Evolutionary conservation across 805 yeast genomes (phyloP).

Genomic region (Pichia cephalocereana): DNA sequence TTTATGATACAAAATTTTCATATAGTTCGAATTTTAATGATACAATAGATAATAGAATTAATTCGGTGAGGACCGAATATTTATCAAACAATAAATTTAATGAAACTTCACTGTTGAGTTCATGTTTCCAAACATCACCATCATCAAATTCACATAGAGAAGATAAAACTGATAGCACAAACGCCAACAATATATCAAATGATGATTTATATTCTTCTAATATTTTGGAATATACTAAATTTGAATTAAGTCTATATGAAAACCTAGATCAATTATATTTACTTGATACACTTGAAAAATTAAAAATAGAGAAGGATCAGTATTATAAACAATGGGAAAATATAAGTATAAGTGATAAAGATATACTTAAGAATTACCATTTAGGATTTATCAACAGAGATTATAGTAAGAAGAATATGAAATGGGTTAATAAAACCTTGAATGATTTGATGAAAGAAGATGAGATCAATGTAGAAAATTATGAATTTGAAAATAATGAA

Average conservation of each 20-base stretch:
- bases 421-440: constrained; percentile 1
- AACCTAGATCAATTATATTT: constrained; percentile 1
- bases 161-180: no score
- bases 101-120: not conserved
- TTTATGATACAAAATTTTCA: not conserved
- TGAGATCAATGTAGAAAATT: no score
- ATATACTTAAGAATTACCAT: constrained; percentile 1
- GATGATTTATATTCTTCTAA: constrained; percentile 3
- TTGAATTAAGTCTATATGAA: constrained; percentile 4
- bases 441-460: not conserved
- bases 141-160: no score
- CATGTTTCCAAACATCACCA: not conserved
- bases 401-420: not conserved
- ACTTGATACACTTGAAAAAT: constrained; percentile 1
- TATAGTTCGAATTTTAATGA: not conserved
- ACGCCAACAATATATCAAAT: not conserved
- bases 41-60: not conserved
- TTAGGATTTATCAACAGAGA: constrained; percentile 3
- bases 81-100: not conserved
- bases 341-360: not conserved
- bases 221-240: constrained; percentile 6
- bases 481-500: not conserved
- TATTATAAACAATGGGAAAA: constrained; percentile 1
- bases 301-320: not conserved
- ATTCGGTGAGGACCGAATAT: constrained; percentile 4